Conservation (phyloP, 1,139 yeast species). For the Petasospora fabianii region DNA sequence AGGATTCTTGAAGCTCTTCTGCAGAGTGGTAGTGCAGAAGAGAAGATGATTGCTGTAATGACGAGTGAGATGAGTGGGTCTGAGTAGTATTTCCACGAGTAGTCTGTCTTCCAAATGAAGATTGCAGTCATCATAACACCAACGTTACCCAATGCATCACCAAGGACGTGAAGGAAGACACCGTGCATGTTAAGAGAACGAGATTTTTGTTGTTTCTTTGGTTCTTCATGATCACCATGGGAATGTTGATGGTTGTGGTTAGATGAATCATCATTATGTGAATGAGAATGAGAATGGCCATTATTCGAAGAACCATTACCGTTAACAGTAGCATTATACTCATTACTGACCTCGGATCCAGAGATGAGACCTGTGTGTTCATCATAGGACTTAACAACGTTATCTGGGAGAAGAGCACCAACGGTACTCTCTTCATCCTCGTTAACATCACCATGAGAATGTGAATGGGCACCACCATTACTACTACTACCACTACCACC, state of each 20-base stretch:
- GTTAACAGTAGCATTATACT: conserved; percentile 12
- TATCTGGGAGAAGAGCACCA: conserved; percentile 31
- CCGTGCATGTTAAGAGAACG: conserved; percentile 95
- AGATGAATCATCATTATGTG: conserved; percentile 1
- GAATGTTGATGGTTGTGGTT: conserved; percentile 9
- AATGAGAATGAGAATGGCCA: conserved; percentile 4
- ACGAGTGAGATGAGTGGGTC: conserved; percentile 86
- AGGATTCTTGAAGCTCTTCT: conserved; percentile 82
- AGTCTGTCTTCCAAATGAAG: conserved; percentile 91
- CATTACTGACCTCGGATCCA: conserved; percentile 6
- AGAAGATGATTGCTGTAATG: conserved; percentile 83
- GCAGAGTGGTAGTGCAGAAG: conserved; percentile 89
- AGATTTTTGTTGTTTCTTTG: conserved; percentile 29
- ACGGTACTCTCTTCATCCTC: conserved; percentile 24
- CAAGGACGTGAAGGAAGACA: conserved; percentile 89
- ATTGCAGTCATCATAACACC: conserved; percentile 91
- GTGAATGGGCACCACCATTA: conserved; percentile 38
- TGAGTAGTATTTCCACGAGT: conserved; percentile 77
- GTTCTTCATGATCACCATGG: conserved; percentile 26
- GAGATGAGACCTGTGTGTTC: conserved; percentile 19
- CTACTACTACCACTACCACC: conserved; percentile 32
- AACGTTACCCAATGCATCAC: conserved; percentile 93
- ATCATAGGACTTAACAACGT: conserved; percentile 24
- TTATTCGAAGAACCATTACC: no score
- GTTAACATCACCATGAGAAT: conserved; percentile 30